Base-by-base conservation (phyloP, 2,329 filamentous ascomycete species). In the Metarhizium brunneum region DNA sequence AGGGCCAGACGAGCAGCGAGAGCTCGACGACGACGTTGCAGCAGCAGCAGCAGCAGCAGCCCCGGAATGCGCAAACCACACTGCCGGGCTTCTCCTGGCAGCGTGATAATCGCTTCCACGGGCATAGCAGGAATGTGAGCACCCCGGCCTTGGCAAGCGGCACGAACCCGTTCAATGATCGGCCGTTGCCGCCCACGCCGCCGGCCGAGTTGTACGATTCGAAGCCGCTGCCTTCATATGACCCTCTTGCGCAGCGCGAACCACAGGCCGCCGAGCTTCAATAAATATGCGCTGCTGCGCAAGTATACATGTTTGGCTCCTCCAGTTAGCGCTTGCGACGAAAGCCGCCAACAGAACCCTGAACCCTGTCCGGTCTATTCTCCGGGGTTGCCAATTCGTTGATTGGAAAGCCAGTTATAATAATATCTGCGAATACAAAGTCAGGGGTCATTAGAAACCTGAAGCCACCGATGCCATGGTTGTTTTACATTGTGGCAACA, bases 101-200 rank as follows among this genome's bases (percentile, higher is more conserved):
- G 74, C 56, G 81, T 80, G 58, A 76, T 79, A 55, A 18, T 49
- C 52, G 45, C 59, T 50, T 6, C 18, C 45, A 11, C 6, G 45
- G 45, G 16, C 45, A 48, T 6, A 16, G 45, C 20, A 48, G 20
- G 45, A 48, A 48, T 20, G 45, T 20, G 20, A 48, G 45, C 45
- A 48, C 25, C 14, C 45, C 45, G 45, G 30, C 45, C 7, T 11
- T 48, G 45, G n/a, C 45, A 4, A 35, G 10, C 4, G 29, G 38
- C 8, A 20, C 6, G 42, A 36, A 16, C 30, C 16, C 42, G 4
- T 53, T 35, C 4, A 11, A n/a, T 8, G 42, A 47, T 16, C 25
- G 42, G 14, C 51, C 51, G 13, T 36, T 53, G 42, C 42, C 51
- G 20, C 42, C 42, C 14, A 53, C 51, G 2, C 42, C 51, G n/a